Evolutionary conservation across 805 yeast species (phyloP), one percentile per base, ranked within the genome.

Genomic region (Monosporozyma aerobia): DNA sequence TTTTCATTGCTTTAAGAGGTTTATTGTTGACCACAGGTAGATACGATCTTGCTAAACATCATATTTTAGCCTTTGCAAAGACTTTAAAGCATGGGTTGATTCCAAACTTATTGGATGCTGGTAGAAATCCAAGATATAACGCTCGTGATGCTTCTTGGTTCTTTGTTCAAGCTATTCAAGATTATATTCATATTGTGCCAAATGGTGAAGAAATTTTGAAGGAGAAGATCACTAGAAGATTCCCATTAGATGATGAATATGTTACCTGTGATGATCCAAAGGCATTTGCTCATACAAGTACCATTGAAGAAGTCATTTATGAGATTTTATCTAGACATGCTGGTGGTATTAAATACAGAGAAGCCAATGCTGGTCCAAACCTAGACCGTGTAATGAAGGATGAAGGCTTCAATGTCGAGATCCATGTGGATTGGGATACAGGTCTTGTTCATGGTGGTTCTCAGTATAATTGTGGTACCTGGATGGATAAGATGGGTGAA

Each of bases 401-500:
- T 64, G 88, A 86, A 62, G 99, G 99, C 0, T 92, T 92, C 73
- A 85, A 92, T 65, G 90, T 92, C 46, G 78, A 80, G 57, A 78
- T 90, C 1, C 62, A 70, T 53, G 89, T 90, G 46, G 97, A 92
- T 66, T 92, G 97, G 97, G 62, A 73, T 0, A 90, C 87, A 11
- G 99, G 99, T 1, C 71, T 94, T 32, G 73, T 90, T 3, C 85
- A 81, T 67, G 99, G 98, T 47, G 98, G 99, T 1, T 87, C 87
- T 48, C 96, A 87, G 68, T 80, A 71, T 67, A 92, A 92, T 65
- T 92, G 99, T 73, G 99, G 99, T 23, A 94, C 99, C 0, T 92
- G 99, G 99, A 92, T 90, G 97, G 99, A 92, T 70, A 92, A 92
- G 71, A 92, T 92, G 98, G 99, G 99, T 27, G 98, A 94, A 71